Evolutionary conservation across 371 early-diverging fungal genomes (phyloP), one percentile per base, ranked within the genome.

Genomic region (Circinella minor): DNA sequence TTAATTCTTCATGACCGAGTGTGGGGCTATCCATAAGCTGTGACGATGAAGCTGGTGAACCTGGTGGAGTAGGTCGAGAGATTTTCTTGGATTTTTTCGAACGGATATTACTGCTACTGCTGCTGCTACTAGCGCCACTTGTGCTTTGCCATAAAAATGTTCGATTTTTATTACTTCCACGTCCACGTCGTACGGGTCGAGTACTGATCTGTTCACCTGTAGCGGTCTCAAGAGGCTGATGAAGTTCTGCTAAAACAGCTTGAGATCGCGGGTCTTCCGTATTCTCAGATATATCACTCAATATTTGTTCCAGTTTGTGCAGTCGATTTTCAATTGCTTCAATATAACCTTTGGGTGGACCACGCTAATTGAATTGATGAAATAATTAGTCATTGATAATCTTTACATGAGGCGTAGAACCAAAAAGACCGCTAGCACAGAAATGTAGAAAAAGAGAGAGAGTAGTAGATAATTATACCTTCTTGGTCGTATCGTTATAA

Each of bases 321-420:
- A 92, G 71, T 46, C 91, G 75, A 66, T 82, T 86, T 67, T 92
- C 92, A 27, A 92, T 90, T 7, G 88, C 91, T 66, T 91, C 91
- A 39, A 92, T 91, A 65, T 92, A 91, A 39, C 92, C 92, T 79
- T 89, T 89, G 11, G 90, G 88, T 34, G 90, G 90, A 11, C 90
- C 90, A n/a, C 90, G 81, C 85, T 89, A n/a, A 15, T 13, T 13
- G 15, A n/a, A 51, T 63, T 7, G 4, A 43, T 7, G 8, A 43
- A 51, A 7, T 4, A 14, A 57, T 57, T 57, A 57, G 57, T 57
- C 57, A 57, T 51, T 43, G 43, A 43, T 43, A 43, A 43, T 43
- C 43, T 43, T 65, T 9, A 36, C 63, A 11, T 11, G 43, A 9
- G 43, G 43, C 6, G 43, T 43, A 43, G 43, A 27, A 27, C 27